Base-by-base conservation (phyloP, 495 filamentous ascomycete genomes). In the Neurospora pannonica region DNA sequence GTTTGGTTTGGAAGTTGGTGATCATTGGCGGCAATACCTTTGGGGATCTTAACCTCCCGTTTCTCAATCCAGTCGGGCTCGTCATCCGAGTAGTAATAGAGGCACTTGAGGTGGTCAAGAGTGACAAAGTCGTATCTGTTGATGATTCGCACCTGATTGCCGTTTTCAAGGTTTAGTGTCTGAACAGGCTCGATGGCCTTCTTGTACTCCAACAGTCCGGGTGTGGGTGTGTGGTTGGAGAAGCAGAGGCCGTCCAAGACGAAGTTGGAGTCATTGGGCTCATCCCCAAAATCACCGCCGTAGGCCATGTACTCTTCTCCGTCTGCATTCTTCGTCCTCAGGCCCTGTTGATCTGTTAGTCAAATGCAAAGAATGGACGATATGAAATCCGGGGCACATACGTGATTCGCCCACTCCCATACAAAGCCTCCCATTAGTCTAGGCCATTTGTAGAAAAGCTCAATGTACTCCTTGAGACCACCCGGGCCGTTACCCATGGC, bases 401-500 rank as follows among this genome's bases (percentile, higher is more conserved):
- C 85, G 75, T 92, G 91, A 75, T 93, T 94, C 17, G 89, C 87
- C 91, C 91, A 94, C 77, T 93, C 92, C 92, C 92, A 94, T 1
- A 92, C 88, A 72, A 90, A 93, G 0, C 92, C 92, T 8, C 92
- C 92, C 82, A 92, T 90, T 0, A 93, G 80, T 11, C 88, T 83
- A 4, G 85, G 88, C 72, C 91, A 85, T 70, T 87, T 87, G 77
- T 89, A 88, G 77, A 92, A 93, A 2, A 86, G 83, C 11, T 92
- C 87, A n/a, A 89, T 82, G 75, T 94, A 93, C 78, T 93, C 92
- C 71, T 89, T 85, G 34, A 92, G 82, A 1, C 83, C 87, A 0
- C 92, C 92, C 0, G 92, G 92, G 0, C 91, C 92, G 75, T 93
- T 93, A 1, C 92, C 92, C 91, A 94, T 93, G 2, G 92, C 90